Evolutionary conservation across 345 rosid species (phyloP).

Genomic region (Populus davidiana): DNA sequence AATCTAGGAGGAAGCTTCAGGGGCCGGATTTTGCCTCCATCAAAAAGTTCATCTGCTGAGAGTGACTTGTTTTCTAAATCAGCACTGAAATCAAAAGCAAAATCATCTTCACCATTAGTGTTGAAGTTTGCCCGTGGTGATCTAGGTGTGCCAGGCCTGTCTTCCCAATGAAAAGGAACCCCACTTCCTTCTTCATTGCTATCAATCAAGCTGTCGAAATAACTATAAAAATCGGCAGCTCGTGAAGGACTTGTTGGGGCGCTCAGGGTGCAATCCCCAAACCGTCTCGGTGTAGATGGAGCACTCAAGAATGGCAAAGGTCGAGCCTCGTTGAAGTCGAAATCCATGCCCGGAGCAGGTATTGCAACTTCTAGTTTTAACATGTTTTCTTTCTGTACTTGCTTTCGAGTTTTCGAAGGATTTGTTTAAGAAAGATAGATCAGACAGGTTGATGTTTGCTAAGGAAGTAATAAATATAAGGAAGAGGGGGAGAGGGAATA

Average conservation of each 20-base stretch:
- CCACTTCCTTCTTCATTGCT: neutral
- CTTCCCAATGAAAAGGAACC: slow-evolving; percentile 1
- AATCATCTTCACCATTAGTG: slow-evolving; percentile 2
- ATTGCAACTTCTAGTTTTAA: slow-evolving; percentile 44
- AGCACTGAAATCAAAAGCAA: slow-evolving; percentile 32
- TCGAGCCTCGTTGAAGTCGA: slow-evolving; percentile 48
- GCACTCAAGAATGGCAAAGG: slow-evolving; percentile 43
- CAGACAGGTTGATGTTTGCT: neutral
- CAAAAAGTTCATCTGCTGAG: slow-evolving; percentile 30
- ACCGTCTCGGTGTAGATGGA: slow-evolving; percentile 66
- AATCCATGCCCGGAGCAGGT: slow-evolving; percentile 44
- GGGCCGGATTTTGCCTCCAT: slow-evolving; percentile 24
- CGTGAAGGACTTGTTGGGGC: slow-evolving; percentile 79
- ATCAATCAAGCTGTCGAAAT: slow-evolving; percentile 32
- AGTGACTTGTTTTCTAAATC: slow-evolving; percentile 18
- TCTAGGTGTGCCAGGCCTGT: slow-evolving; percentile 4
- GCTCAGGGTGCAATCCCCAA: slow-evolving; percentile 55
- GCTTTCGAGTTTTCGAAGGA: neutral
- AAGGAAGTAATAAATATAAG: neutral
- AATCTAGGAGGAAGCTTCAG: slow-evolving; percentile 40
- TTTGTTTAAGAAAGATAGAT: neutral
- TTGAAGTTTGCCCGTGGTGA: neutral
- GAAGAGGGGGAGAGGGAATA: neutral
- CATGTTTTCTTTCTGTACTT: neutral
- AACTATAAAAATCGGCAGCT: slow-evolving; percentile 49